Conservation (phyloP, 768 basidiomycete species). For the Suillus paluster region DNA sequence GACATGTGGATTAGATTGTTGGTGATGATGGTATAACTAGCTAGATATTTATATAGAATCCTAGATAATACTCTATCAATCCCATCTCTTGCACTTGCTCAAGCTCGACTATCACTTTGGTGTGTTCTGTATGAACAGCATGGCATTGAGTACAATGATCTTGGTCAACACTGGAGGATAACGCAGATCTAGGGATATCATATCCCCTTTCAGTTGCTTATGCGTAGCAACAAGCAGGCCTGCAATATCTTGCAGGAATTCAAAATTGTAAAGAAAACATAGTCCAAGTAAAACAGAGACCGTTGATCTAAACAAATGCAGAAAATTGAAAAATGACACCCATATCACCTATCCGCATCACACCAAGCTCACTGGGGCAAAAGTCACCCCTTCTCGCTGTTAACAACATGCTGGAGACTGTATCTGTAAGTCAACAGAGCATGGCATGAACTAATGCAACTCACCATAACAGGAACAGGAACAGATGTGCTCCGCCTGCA, state of each 20-base stretch:
- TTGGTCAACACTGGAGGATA: too few relatives aligned
- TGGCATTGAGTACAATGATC: too few relatives aligned
- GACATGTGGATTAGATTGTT: background rate
- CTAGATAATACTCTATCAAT: background rate
- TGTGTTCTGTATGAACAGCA: background rate
- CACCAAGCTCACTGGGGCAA: slow-evolving; percentile 24
- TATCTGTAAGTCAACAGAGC: background rate
- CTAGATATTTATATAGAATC: background rate
- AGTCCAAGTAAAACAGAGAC: background rate
- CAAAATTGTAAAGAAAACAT: background rate
- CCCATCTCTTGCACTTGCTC: background rate
- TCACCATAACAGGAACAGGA: slow-evolving; percentile 19
- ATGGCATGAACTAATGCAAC: background rate
- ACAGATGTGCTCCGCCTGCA: slow-evolving; percentile 15
- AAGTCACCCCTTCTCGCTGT: slow-evolving; percentile 29
- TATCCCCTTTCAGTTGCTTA: too few relatives aligned
- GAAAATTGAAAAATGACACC: background rate
- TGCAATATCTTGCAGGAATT: too few relatives aligned
- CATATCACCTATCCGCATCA: background rate
- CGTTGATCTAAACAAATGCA: background rate
- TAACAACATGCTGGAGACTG: slow-evolving; percentile 4
- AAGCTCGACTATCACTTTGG: background rate
- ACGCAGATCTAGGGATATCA: too few relatives aligned
- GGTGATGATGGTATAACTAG: too few relatives aligned
- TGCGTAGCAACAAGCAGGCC: too few relatives aligned